Conservation (phyloP, 306 rosid genomes). For the Gastrolobium bilobum region DNA sequence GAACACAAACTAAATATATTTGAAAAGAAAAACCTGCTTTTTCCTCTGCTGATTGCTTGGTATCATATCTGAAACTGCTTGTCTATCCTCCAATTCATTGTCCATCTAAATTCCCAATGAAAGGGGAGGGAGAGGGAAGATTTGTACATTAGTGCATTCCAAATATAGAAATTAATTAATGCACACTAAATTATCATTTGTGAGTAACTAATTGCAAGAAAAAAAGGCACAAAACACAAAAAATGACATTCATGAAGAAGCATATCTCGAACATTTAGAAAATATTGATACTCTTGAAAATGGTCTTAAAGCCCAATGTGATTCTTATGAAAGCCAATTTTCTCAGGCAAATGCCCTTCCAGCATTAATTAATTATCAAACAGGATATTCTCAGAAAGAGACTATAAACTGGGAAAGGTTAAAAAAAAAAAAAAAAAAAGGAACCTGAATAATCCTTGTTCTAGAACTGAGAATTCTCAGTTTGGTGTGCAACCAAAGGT, state of each 20-base stretch:
- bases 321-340: constrained; percentile 66
- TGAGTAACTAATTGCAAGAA: background rate
- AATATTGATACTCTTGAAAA: constrained; percentile 53
- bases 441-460: constrained; percentile 63
- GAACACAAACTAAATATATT: constrained; percentile 9
- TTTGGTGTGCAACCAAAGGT: constrained; percentile 41
- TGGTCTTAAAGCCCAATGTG: constrained; percentile 55
- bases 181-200: background rate
- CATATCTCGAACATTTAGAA: constrained; percentile 44
- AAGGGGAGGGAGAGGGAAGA: background rate
- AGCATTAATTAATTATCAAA: constrained; percentile 28
- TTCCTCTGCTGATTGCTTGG: constrained; percentile 51
- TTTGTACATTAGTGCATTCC: constrained; percentile 12
- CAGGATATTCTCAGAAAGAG: constrained; percentile 37
- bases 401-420: constrained; percentile 34
- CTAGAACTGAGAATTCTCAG: constrained; percentile 51
- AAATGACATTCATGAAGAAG: constrained; percentile 43
- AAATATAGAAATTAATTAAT: constrained; percentile 27
- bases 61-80: constrained; percentile 47
- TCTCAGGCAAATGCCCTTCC: constrained; percentile 44
- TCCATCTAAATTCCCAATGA: constrained; percentile 50
- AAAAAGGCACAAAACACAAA: background rate
- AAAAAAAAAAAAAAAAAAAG: background rate
- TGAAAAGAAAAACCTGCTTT: constrained; percentile 48
- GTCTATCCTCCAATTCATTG: constrained; percentile 49